These are phyloP conservation scores for Mrakia blollopis DNA, from an alignment of 768 basidiomycete genomes.

Conservation along the genomic window DNA sequence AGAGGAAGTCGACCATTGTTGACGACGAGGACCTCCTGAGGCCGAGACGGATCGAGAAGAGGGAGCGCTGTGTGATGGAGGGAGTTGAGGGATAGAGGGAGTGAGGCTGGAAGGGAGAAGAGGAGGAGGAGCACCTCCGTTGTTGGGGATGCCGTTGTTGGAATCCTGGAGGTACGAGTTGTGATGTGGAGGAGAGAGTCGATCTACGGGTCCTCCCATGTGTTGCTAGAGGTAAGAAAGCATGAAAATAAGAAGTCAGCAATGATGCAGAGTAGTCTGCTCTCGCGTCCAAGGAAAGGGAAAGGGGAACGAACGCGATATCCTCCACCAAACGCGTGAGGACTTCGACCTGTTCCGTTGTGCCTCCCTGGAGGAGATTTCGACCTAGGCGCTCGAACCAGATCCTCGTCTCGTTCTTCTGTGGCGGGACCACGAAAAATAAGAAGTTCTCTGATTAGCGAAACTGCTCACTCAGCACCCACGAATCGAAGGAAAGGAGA, in stretches of 20 bases:
- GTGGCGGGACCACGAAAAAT: neutral
- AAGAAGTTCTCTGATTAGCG: neutral
- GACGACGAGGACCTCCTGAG: conserved; percentile 14
- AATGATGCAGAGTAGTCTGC: neutral
- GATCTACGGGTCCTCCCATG: conserved; percentile 3
- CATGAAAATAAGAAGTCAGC: neutral
- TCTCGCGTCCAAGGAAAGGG: neutral
- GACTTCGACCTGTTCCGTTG: conserved; percentile 1
- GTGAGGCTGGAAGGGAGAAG: neutral
- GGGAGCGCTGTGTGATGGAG: neutral
- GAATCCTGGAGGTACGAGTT: conserved; percentile 8
- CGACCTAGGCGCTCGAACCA: conserved; percentile 19
- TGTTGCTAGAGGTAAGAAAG: neutral
- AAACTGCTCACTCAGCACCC: neutral
- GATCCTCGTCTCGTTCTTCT: conserved; percentile 21
- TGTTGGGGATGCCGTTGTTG: neutral
- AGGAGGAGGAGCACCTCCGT: neutral
- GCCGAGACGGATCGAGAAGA: conserved; percentile 2
- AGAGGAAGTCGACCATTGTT: neutral
- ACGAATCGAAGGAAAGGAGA: neutral
- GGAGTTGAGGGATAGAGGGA: neutral
- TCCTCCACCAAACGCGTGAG: conserved; percentile 6
- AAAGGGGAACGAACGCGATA: neutral
- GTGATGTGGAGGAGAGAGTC: conserved; percentile 23
- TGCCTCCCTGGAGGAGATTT: conserved; percentile 17